Conservation (phyloP, 2,329 filamentous ascomycete species). For the Aspergillus chevalieri region DNA sequence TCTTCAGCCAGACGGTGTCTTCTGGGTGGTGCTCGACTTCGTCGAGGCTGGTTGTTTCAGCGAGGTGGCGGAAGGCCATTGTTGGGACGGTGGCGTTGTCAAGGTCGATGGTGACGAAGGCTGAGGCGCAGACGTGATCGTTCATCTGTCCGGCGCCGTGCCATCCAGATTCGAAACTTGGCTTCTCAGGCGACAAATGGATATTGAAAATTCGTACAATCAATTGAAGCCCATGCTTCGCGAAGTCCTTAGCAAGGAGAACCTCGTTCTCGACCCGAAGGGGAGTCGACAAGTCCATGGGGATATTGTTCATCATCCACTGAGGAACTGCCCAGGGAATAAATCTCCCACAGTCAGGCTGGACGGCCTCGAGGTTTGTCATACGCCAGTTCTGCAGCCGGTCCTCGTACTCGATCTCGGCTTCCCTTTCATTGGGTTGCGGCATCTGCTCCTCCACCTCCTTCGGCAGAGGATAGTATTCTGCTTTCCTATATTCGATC, state of each 20-base stretch:
- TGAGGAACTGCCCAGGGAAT: slow-evolving; percentile 26
- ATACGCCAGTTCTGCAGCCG: slow-evolving; percentile 20
- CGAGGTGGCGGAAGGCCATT: slow-evolving; percentile 47
- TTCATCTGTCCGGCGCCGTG: slow-evolving; percentile 51
- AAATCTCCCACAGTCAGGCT: slow-evolving; percentile 24
- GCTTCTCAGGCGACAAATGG: slow-evolving; percentile 53
- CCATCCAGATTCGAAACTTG: slow-evolving; percentile 45
- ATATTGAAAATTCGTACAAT: slow-evolving; percentile 59
- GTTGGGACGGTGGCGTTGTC: slow-evolving; percentile 53
- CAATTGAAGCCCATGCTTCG: slow-evolving; percentile 49
- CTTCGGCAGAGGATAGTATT: slow-evolving; percentile 20
- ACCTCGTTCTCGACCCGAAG: slow-evolving; percentile 23
- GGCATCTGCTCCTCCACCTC: slow-evolving; percentile 12
- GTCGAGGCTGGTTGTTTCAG: slow-evolving; percentile 24
- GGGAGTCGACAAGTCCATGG: slow-evolving; percentile 17
- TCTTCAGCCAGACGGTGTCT: slow-evolving; percentile 25
- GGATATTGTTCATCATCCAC: slow-evolving; percentile 21
- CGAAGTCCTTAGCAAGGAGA: slow-evolving; percentile 32
- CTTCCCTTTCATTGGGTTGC: slow-evolving; percentile 12
- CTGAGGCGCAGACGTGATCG: slow-evolving; percentile 59
- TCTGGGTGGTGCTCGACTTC: slow-evolving; percentile 24
- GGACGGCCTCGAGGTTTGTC: slow-evolving; percentile 15
- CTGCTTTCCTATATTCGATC: slow-evolving; percentile 25
- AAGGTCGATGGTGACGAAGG: slow-evolving; percentile 56
- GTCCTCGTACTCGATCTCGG: slow-evolving; percentile 17